phyloP scores from a whole-genome alignment of 441 rosid species.

The Gossypium schwendimanii region DNA sequence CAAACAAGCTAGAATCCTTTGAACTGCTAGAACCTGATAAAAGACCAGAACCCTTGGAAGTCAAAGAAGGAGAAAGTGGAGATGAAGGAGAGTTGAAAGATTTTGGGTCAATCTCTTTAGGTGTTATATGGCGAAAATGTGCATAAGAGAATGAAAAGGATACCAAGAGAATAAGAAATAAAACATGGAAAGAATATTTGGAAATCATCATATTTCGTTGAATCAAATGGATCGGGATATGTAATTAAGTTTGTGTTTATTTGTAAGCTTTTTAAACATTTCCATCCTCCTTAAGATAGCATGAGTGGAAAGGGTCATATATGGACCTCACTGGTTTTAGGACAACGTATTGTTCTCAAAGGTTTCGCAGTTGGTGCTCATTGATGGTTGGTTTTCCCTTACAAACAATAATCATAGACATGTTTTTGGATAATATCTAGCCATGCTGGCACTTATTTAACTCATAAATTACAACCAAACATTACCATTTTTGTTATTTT shows the following conservation, averaged over 20 bases:
- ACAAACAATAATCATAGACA: neutral
- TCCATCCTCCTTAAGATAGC: neutral
- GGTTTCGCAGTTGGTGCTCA: slow-evolving; percentile 12
- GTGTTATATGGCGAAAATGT: slow-evolving; percentile 1
- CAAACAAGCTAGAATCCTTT: neutral
- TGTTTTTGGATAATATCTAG: neutral
- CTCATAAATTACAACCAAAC: neutral
- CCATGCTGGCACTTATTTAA: neutral
- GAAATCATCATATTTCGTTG: slow-evolving; percentile 11
- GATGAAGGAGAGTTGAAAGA: neutral
- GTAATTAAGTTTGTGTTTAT: neutral
- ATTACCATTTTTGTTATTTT: neutral
- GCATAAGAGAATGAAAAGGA: slow-evolving; percentile 8
- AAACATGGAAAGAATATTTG: neutral
- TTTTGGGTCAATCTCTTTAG: neutral
- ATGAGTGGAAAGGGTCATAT: neutral
- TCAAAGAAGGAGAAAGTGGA: neutral
- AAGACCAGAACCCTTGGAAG: neutral
- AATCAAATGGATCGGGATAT: neutral
- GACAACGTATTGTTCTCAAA: slow-evolving; percentile 2
- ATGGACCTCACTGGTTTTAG: slow-evolving; percentile 18
- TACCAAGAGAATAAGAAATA: neutral
- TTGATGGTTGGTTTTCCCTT: neutral
- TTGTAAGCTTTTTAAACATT: neutral
- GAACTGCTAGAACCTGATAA: neutral